These are phyloP conservation scores for Berkeleyomyces basicola DNA, from an alignment of 2,329 filamentous ascomycete genomes.

Conservation along the genomic window DNA sequence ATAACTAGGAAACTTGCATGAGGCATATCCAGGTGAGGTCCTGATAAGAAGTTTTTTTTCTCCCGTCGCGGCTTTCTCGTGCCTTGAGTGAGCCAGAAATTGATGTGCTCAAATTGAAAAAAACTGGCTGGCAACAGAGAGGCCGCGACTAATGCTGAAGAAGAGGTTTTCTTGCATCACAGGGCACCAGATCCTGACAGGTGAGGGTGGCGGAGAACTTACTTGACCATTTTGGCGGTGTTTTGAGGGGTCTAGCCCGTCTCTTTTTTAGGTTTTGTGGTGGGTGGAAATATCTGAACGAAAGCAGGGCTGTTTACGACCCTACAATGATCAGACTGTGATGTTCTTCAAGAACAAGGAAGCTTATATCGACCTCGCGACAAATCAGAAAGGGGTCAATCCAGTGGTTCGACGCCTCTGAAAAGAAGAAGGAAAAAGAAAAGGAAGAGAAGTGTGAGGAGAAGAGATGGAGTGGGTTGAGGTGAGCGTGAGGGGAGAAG, in stretches of 20 bases:
- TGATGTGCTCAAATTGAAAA: too few species aligned
- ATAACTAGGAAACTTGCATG: conserved; percentile 18
- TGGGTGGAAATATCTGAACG: conserved; percentile 19
- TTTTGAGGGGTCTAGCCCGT: conserved; percentile 25
- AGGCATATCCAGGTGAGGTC: background rate
- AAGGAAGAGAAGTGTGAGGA: conserved; percentile 6
- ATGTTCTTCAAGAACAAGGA: conserved; percentile 7
- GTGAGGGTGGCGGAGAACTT: conserved; percentile 34
- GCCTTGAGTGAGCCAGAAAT: background rate
- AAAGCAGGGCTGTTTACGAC: conserved; percentile 29
- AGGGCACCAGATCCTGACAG: background rate
- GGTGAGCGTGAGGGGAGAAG: conserved; percentile 9
- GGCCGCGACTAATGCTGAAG: background rate
- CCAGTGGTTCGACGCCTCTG: conserved; percentile 13
- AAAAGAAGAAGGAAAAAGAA: conserved; percentile 8
- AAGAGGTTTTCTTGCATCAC: background rate
- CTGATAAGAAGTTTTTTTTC: conserved; percentile 2
- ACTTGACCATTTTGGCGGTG: conserved; percentile 99
- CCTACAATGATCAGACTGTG: conserved; percentile 15
- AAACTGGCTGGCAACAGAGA: background rate
- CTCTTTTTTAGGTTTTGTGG: conserved; percentile 15
- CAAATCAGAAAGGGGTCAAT: conserved; percentile 12
- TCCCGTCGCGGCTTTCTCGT: background rate
- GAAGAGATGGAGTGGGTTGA: background rate
- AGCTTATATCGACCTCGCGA: conserved; percentile 9